Percentiles rank a stretch among this genome's conserved stretches.
phyloP scores from a whole-genome alignment of 116 monocot species.

The Dioscorea cayenensis region DNA sequence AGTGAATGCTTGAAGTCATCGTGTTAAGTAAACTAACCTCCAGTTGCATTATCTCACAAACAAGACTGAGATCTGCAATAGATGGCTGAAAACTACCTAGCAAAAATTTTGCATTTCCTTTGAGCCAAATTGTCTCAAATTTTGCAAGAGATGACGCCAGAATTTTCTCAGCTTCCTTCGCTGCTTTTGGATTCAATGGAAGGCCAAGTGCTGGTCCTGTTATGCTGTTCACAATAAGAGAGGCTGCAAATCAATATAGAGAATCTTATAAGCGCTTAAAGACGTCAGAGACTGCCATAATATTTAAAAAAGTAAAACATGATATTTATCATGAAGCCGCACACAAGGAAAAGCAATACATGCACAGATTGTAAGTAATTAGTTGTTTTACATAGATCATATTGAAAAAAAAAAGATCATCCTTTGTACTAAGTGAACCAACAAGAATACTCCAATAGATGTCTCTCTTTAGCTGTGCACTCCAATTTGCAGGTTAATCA shows the following conservation, averaged over 20 bases:
- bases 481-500: too few species aligned
- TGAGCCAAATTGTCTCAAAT: slow-evolving; percentile 77
- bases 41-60: slow-evolving; percentile 92
- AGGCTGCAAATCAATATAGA: slow-evolving; percentile 31
- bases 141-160: slow-evolving; percentile 46
- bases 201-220: slow-evolving; percentile 67
- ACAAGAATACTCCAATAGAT: too few species aligned
- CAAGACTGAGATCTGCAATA: slow-evolving; percentile 96
- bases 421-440: too few species aligned
- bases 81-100: slow-evolving; percentile 72
- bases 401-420: too few species aligned
- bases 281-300: too few species aligned
- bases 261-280: not conserved
- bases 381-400: not conserved
- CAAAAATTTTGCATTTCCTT: slow-evolving; percentile 71
- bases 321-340: too few species aligned
- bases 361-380: not conserved
- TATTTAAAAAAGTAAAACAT: too few species aligned
- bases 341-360: not conserved
- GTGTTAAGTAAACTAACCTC: slow-evolving; percentile 41
- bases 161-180: slow-evolving; percentile 53
- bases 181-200: slow-evolving; percentile 47
- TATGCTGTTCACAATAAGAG: slow-evolving; percentile 32
- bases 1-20: not conserved
- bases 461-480: too few species aligned